Base-by-base conservation (phyloP, 257 asterid species). In the Solanum bulbocastanum region DNA sequence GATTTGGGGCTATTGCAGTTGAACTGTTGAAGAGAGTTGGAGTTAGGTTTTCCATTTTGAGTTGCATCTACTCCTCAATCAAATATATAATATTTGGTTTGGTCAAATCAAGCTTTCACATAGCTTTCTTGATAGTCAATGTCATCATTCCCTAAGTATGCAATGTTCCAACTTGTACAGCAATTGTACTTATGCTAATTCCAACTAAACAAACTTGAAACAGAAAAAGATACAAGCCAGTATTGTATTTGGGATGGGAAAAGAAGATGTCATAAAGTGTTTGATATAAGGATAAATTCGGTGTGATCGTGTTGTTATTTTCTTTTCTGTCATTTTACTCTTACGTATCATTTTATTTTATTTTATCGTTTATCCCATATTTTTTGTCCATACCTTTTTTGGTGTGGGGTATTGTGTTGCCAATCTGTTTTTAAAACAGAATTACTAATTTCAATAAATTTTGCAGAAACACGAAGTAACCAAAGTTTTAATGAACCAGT, bases 21-120 rank as follows among this genome's bases (percentile, higher is more conserved):
- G 68, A 46, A 81, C 40, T 46, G 25, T 81, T 81, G 85, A 81
- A 46, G 68, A 46, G 46, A 81, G 85, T 52, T 46, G 68, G 68
- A 46, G 85, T 81, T 81, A 81, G 68, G 42, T 81, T 81, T 46
- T 81, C 30, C 85, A 16, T 46, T 81, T 46, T 81, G 42, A 81
- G 85, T 27, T 46, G 85, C 18, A 81, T 81, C 85, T 46, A 15
- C 85, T 81, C 68, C 85, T 81, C 85, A 79, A 52, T 16, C 23
- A 6, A 5, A 52, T 16, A 23, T 52, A 46, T 15, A 4, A 13
- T 74, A 40, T n/a, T 78, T 42, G 37, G 32, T 78, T 79, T 46
- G 3, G 35, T 81, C 66, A 81, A 46, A 46, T 46, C 13, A 9
- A 81, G 68, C 30, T 46, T 81, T 81, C 68, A 81, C 85, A 81